These are phyloP conservation scores for Saccharomycopsis amapae DNA, from an alignment of 805 yeast genomes.

Conservation along the genomic window DNA sequence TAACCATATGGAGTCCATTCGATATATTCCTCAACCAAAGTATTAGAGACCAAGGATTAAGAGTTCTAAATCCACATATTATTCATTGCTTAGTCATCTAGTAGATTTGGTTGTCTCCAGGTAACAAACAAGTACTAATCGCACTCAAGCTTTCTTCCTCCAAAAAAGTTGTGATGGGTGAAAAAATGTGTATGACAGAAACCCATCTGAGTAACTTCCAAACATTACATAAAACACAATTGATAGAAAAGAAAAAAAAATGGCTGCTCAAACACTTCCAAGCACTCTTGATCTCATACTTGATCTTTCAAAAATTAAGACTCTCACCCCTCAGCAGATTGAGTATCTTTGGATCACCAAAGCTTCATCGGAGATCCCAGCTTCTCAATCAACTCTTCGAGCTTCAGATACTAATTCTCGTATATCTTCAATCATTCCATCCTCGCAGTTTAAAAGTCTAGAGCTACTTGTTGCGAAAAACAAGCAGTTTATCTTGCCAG, in stretches of 20 bases:
- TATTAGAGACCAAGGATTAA: too few relatives aligned
- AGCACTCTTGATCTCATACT: slow-evolving; percentile 8
- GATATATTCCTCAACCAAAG: too few relatives aligned
- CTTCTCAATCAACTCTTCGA: not conserved
- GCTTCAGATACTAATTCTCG: not conserved
- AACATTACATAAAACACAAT: not conserved
- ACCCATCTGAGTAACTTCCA: too few relatives aligned
- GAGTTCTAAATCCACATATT: too few relatives aligned
- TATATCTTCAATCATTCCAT: slow-evolving; percentile 9
- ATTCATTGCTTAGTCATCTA: too few relatives aligned
- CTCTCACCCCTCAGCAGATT: slow-evolving; percentile 11
- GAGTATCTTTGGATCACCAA: slow-evolving; percentile 19
- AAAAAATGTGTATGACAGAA: too few relatives aligned
- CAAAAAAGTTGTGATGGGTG: too few relatives aligned
- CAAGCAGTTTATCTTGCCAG: slow-evolving; percentile 17
- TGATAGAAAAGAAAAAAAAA: not conserved
- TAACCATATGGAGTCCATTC: too few relatives aligned
- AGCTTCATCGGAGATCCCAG: not conserved
- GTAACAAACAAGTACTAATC: too few relatives aligned
- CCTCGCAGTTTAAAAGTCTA: slow-evolving; percentile 2
- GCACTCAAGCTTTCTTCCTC: too few relatives aligned
- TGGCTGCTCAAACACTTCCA: slow-evolving; percentile 1
- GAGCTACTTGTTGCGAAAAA: slow-evolving; percentile 7
- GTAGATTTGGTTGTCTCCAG: too few relatives aligned
- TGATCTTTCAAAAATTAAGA: slow-evolving; percentile 11